Evolutionary conservation across 208 protist species (phyloP).

Genomic region (Angomonas deanei): DNA sequence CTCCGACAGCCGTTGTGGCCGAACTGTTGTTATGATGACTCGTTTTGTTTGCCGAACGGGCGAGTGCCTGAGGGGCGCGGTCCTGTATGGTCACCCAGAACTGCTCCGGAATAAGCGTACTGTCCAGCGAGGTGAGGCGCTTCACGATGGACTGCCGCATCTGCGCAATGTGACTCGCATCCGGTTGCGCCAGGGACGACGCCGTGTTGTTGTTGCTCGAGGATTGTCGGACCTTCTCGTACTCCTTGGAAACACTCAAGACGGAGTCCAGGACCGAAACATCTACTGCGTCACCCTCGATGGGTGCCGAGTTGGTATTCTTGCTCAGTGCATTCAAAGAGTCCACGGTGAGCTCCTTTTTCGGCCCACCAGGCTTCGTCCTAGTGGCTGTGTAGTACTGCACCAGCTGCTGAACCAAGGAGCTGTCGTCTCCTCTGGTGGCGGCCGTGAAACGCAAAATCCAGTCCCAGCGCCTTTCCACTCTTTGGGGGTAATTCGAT

Average conservation of each 20-base stretch:
- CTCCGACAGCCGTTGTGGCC: background rate
- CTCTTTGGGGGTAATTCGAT: background rate
- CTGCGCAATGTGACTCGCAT: constrained; percentile 12
- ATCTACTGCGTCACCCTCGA: constrained; percentile 10
- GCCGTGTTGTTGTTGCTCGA: background rate
- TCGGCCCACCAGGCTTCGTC: background rate
- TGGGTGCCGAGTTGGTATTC: background rate
- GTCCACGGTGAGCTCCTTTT: background rate
- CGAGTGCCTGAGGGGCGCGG: background rate
- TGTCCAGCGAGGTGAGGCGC: constrained; percentile 48
- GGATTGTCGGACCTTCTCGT: constrained; percentile 42
- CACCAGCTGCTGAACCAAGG: constrained; percentile 52
- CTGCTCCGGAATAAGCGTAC: constrained; percentile 57
- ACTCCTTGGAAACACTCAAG: constrained; percentile 72
- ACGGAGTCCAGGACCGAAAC: constrained; percentile 68
- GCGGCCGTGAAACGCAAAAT: constrained; percentile 32
- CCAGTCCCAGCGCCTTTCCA: constrained; percentile 1
- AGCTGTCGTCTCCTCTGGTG: constrained; percentile 35
- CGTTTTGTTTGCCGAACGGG: background rate
- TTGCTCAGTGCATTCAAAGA: too few relatives aligned
- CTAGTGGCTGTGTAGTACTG: constrained; percentile 18
- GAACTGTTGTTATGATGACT: background rate
- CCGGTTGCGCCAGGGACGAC: background rate
- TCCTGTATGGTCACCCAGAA: constrained; percentile 58
- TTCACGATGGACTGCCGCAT: constrained; percentile 31